Percentiles rank a stretch among this genome's conserved stretches.
Conservation (phyloP, 306 rosid species). For the Alnus rubra region DNA sequence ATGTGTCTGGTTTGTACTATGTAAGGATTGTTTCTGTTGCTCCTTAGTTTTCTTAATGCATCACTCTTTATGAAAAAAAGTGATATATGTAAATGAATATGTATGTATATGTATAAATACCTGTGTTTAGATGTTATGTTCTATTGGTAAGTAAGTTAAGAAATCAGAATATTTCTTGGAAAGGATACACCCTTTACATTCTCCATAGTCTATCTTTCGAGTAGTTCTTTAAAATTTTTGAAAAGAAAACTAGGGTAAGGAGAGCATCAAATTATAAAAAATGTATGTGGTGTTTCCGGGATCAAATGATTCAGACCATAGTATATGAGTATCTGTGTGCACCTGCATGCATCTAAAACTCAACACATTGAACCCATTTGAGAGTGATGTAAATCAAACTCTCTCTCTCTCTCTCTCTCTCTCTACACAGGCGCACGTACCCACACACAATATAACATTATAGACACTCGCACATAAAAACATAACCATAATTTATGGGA, state of each 20-base stretch:
- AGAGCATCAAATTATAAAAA: no score
- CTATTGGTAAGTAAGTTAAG: not conserved
- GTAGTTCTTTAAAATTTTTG: not conserved
- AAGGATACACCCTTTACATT: not conserved
- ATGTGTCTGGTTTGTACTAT: not conserved
- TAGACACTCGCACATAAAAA: no score
- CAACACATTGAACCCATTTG: not conserved
- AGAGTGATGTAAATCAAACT: slow-evolving; percentile 6
- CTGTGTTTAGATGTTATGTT: not conserved
- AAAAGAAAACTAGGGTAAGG: no score
- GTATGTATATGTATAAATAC: not conserved
- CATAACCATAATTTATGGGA: no score
- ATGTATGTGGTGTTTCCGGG: no score
- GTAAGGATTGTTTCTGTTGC: not conserved
- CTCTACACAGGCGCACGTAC: no score
- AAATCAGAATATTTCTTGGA: not conserved
- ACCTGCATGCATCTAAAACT: slow-evolving; percentile 1
- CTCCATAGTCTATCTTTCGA: not conserved
- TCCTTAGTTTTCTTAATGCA: not conserved
- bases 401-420: not conserved
- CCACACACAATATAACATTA: no score
- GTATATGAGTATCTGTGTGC: not conserved
- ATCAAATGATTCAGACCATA: not conserved
- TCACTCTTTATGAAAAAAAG: not conserved
- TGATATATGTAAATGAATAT: not conserved